Conservation (phyloP, 345 rosid species). For the Draba incana region DNA sequence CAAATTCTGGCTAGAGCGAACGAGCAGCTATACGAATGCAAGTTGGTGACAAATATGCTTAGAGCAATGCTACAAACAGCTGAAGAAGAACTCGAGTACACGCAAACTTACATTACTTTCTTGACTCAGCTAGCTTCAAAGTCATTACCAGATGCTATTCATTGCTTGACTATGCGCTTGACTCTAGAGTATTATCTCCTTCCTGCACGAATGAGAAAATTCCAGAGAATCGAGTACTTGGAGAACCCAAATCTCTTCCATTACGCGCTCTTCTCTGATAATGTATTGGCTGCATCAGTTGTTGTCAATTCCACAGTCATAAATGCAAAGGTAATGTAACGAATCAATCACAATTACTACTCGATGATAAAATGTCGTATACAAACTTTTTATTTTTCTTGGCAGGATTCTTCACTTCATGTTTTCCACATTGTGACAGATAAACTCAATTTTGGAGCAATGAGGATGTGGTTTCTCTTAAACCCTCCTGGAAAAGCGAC, state of each 20-base stretch:
- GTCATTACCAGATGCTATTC: constrained; percentile 81
- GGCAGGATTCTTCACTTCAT: constrained; percentile 41
- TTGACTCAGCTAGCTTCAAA: constrained; percentile 88
- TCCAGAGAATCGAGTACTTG: constrained; percentile 78
- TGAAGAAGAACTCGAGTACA: constrained; percentile 81
- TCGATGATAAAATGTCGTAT: too few relatives aligned
- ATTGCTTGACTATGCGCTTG: constrained; percentile 92
- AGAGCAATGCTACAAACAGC: constrained; percentile 92
- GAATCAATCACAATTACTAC: background rate
- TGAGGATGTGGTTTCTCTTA: constrained; percentile 59
- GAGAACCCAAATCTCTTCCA: constrained; percentile 61
- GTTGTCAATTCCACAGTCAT: constrained; percentile 39
- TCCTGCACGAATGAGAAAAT: constrained; percentile 74
- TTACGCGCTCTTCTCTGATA: constrained; percentile 43
- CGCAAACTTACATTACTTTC: constrained; percentile 80
- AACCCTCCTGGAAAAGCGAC: constrained; percentile 50
- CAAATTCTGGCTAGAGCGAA: constrained; percentile 69
- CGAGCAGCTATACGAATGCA: constrained; percentile 78
- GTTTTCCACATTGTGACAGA: constrained; percentile 65
- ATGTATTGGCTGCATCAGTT: constrained; percentile 44
- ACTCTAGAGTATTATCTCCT: constrained; percentile 83
- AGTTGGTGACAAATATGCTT: constrained; percentile 81
- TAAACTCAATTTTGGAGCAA: constrained; percentile 50
- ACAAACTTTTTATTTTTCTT: too few relatives aligned
- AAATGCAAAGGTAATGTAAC: constrained; percentile 32